Evolutionary conservation across 2,329 filamentous ascomycete species (phyloP).

Genomic region (Penicillium oxalicum): DNA sequence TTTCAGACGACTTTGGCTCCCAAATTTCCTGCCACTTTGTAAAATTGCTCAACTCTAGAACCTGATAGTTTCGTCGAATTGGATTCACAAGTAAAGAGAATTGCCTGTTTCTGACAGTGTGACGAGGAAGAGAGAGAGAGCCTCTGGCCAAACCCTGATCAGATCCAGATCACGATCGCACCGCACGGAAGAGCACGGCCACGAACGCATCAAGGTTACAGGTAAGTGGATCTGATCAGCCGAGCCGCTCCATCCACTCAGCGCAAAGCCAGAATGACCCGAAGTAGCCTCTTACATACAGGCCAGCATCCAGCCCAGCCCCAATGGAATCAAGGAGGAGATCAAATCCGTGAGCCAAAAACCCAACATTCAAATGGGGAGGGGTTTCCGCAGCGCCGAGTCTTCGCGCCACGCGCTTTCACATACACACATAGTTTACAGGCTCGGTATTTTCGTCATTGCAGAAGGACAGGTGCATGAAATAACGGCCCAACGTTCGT

Average conservation of each 20-base stretch:
- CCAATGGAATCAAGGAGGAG: too few relatives aligned
- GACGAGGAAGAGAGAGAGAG: not conserved
- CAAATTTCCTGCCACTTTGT: too few relatives aligned
- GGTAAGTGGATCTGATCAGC: slow-evolving; percentile 2
- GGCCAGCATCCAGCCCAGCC: too few relatives aligned
- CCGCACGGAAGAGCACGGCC: not conserved
- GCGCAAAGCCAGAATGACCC: not conserved
- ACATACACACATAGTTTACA: too few relatives aligned
- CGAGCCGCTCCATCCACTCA: not conserved
- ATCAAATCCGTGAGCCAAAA: too few relatives aligned
- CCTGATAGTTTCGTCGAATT: too few relatives aligned
- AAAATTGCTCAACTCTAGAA: too few relatives aligned
- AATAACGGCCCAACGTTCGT: not conserved
- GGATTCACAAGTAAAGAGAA: not conserved
- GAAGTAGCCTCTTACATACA: not conserved
- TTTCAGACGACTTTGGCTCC: too few relatives aligned
- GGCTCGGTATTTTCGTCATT: too few relatives aligned
- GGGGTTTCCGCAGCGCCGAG: too few relatives aligned
- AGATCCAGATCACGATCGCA: not conserved
- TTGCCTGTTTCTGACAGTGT: not conserved
- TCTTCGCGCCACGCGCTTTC: too few relatives aligned
- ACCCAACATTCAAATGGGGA: too few relatives aligned
- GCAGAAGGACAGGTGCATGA: not conserved
- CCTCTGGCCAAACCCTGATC: not conserved
- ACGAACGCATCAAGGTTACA: not conserved